Evolutionary conservation across 1,284 basidiomycete genomes (phyloP).

Genomic region (Tetrapyrgos nigripes): DNA sequence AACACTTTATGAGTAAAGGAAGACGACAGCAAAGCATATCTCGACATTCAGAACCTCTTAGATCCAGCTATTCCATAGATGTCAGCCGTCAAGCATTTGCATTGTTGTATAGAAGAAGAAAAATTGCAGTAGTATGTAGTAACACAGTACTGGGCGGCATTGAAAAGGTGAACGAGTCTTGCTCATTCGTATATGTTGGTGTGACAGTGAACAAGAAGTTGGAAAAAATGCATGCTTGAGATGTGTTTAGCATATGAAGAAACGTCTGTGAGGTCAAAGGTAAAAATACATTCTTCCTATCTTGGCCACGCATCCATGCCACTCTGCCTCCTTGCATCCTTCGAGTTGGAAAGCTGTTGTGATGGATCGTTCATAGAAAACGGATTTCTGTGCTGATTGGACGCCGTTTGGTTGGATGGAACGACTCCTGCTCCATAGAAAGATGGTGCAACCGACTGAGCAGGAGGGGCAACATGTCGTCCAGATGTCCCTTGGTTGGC

Average conservation of each 20-base stretch:
- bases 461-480: constrained; percentile 54
- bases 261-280: constrained; percentile 1
- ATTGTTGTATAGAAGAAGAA: background rate
- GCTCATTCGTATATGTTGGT: constrained; percentile 4
- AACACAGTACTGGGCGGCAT: background rate
- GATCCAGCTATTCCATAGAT: background rate
- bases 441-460: constrained; percentile 59
- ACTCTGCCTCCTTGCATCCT: constrained; percentile 68
- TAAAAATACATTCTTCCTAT: constrained; percentile 44
- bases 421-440: constrained; percentile 73
- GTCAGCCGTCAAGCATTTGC: background rate
- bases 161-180: constrained; percentile 5
- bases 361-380: constrained; percentile 51
- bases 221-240: background rate
- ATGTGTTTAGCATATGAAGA: constrained; percentile 2
- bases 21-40: background rate
- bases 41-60: constrained; percentile 6
- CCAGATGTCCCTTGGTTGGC: constrained; percentile 27
- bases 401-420: constrained; percentile 31
- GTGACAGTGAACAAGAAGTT: constrained; percentile 1
- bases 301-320: constrained; percentile 81
- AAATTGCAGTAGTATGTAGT: constrained; percentile 10
- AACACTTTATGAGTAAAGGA: constrained; percentile 38
- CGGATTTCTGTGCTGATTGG: constrained; percentile 59
- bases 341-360: constrained; percentile 47